phyloP scores from a whole-genome alignment of 495 filamentous ascomycete species.

The Elaphomyces granulatus region DNA sequence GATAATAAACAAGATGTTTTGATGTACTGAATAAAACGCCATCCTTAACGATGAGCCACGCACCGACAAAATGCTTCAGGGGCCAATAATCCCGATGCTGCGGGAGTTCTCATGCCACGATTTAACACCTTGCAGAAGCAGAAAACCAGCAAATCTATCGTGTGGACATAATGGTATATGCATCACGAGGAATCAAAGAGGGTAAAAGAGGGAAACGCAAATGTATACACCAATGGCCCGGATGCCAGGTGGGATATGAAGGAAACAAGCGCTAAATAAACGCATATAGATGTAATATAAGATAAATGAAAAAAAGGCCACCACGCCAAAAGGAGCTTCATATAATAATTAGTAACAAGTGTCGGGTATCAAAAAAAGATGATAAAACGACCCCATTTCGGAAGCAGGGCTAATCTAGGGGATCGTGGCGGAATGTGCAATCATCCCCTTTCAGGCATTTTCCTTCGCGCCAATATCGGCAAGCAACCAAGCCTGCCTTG shows the following conservation, averaged over 20 bases:
- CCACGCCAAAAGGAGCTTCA: too few species aligned
- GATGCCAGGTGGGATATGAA: too few species aligned
- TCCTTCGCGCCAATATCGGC: constrained; percentile 63
- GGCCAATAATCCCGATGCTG: not conserved
- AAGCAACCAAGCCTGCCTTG: constrained; percentile 38
- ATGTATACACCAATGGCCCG: too few species aligned
- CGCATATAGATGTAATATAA: too few species aligned
- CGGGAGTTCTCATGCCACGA: not conserved
- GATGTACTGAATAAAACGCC: too few species aligned
- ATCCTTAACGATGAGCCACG: not conserved
- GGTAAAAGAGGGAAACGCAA: too few species aligned
- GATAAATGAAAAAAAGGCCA: too few species aligned
- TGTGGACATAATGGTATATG: not conserved
- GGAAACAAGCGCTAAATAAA: too few species aligned
- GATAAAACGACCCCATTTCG: not conserved
- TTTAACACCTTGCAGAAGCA: not conserved
- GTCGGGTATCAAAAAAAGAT: not conserved
- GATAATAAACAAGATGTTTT: too few species aligned
- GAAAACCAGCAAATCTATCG: not conserved
- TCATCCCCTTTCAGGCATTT: constrained; percentile 73
- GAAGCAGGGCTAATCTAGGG: constrained; percentile 5
- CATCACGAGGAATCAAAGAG: not conserved
- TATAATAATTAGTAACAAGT: too few species aligned
- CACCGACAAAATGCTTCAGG: not conserved
- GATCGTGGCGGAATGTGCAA: constrained; percentile 66